A percentile compares a stretch with the other conserved stretches of the same genome.
These are phyloP conservation scores for Paramecium biaurelia DNA, from an alignment of 73 alveolate genomes.

Conservation along the genomic window DNA sequence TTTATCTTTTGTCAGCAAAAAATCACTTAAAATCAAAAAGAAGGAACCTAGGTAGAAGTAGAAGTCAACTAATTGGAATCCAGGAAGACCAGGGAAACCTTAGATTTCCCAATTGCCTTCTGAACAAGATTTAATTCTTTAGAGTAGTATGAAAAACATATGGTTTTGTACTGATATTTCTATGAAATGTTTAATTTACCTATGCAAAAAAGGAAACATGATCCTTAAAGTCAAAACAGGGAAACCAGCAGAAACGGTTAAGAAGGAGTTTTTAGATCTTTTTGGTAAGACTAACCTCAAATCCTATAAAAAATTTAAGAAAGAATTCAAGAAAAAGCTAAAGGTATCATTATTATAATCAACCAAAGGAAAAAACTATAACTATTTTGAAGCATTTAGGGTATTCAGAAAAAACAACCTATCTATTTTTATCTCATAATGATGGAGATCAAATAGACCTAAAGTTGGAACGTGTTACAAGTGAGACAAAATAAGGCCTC, in stretches of 20 bases:
- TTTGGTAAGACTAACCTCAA: background rate
- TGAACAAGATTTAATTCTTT: background rate
- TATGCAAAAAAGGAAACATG: background rate
- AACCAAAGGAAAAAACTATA: background rate
- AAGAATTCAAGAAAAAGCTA: background rate
- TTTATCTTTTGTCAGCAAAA: background rate
- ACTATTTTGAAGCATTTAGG: background rate
- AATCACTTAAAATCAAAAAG: background rate
- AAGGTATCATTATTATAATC: background rate
- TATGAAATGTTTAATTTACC: background rate
- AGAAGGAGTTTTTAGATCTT: background rate
- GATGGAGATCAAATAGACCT: background rate
- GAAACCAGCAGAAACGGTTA: background rate
- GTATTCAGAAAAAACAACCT: background rate
- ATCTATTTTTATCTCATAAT: background rate
- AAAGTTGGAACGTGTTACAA: background rate
- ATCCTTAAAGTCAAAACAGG: background rate
- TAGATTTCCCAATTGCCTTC: background rate
- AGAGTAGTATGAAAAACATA: background rate
- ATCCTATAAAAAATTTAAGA: background rate
- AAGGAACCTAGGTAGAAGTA: background rate
- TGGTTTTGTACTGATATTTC: background rate
- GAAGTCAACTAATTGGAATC: background rate
- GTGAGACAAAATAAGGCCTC: background rate
- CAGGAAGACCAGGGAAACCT: background rate